Percentiles rank a stretch among this genome's conserved stretches.
Evolutionary conservation across 2,329 filamentous ascomycete species (phyloP).

Genomic region (Monosporascus sp.): DNA sequence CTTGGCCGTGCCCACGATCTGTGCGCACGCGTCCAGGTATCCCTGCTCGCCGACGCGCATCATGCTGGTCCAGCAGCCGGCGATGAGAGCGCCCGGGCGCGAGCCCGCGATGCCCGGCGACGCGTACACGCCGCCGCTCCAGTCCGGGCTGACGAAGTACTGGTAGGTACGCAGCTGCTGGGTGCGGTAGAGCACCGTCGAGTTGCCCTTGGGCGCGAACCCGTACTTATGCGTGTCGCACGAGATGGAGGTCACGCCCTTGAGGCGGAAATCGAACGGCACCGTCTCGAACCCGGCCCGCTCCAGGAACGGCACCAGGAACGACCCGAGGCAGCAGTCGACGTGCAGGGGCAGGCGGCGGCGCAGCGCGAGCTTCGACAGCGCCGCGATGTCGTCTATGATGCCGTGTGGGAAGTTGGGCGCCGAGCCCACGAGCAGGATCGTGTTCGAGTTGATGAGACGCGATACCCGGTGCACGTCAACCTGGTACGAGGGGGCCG

Average conservation of each 20-base stretch:
- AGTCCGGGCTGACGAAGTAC: conserved; percentile 93
- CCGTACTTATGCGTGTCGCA: conserved; percentile 99
- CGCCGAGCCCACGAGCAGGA: conserved; percentile 88
- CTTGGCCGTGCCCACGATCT: conserved; percentile 83
- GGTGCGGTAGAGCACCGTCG: conserved; percentile 83
- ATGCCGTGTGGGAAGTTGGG: conserved; percentile 98
- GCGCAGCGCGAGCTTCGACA: conserved; percentile 76
- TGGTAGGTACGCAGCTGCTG: conserved; percentile 77
- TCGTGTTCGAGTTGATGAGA: conserved; percentile 88
- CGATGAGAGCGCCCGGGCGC: conserved; percentile 87
- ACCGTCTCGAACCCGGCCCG: conserved; percentile 88
- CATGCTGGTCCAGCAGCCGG: conserved; percentile 89
- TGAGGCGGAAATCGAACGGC: conserved; percentile 88
- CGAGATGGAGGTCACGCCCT: conserved; percentile 90
- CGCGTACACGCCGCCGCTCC: conserved; percentile 93
- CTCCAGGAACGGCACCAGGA: conserved; percentile 86
- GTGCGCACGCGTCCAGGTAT: conserved; percentile 79
- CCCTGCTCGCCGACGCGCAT: conserved; percentile 84
- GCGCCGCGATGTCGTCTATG: conserved; percentile 84
- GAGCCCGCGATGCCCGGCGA: conserved; percentile 89
- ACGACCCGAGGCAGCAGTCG: conserved; percentile 95
- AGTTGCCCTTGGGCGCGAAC: conserved; percentile 97
- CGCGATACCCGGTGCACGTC: conserved; percentile 71
- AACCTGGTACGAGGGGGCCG: conserved; percentile 79
- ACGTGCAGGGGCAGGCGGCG: conserved; percentile 86